Percentiles rank a stretch among this genome's conserved stretches.
These are phyloP conservation scores for Colletotrichum eremochloae DNA, from an alignment of 2,329 filamentous ascomycete genomes.

Conservation along the genomic window DNA sequence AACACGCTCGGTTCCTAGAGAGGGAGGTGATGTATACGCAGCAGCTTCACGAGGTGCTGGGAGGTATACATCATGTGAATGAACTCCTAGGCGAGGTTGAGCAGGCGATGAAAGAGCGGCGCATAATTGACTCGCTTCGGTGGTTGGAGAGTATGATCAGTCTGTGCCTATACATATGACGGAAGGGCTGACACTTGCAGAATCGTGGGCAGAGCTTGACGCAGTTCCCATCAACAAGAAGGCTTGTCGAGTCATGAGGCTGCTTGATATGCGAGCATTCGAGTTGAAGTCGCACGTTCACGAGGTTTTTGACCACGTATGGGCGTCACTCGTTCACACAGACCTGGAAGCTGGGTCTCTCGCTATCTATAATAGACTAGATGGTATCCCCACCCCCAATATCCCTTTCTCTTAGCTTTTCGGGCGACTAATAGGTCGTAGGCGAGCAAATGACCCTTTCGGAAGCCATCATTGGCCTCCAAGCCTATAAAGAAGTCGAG, in stretches of 20 bases:
- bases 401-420: not conserved
- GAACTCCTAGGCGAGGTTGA: constrained; percentile 74
- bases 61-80: constrained; percentile 68
- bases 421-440: constrained; percentile 47
- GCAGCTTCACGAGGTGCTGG: constrained; percentile 66
- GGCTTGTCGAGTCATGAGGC: constrained; percentile 71
- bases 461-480: constrained; percentile 68
- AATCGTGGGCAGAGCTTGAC: constrained; percentile 70
- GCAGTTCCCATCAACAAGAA: constrained; percentile 71
- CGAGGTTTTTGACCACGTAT: constrained; percentile 76
- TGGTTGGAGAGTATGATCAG: constrained; percentile 66
- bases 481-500: constrained; percentile 72
- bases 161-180: not conserved
- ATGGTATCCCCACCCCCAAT: constrained; percentile 57
- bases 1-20: constrained; percentile 68
- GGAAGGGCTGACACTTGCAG: constrained; percentile 53
- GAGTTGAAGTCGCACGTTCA: constrained; percentile 76
- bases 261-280: constrained; percentile 75
- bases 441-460: constrained; percentile 66
- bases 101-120: constrained; percentile 64
- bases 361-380: constrained; percentile 64
- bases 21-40: constrained; percentile 71
- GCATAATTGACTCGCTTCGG: constrained; percentile 68
- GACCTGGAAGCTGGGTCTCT: constrained; percentile 69
- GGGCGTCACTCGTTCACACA: constrained; percentile 76